phyloP scores from a whole-genome alignment of 1,284 basidiomycete genomes.

The Anthracocystis setariae region DNA sequence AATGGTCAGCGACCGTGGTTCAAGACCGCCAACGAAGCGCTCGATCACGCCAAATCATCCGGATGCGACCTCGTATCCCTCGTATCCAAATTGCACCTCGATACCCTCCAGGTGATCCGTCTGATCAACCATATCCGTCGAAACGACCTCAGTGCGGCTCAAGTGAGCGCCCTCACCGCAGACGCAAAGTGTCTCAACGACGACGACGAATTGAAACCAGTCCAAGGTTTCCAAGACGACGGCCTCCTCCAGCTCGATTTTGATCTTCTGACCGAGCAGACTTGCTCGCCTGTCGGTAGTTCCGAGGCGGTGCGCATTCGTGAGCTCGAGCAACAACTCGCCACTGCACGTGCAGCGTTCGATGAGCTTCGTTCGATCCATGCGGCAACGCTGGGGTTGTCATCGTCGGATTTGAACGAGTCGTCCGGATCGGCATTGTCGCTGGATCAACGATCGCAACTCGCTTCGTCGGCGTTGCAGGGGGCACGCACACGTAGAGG shows the following conservation, averaged over 20 bases:
- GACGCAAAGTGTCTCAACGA: constrained; percentile 43
- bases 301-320: constrained; percentile 9
- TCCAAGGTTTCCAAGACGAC: constrained; percentile 62
- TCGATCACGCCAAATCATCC: constrained; percentile 44
- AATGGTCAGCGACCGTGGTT: constrained; percentile 30
- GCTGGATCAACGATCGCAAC: constrained; percentile 8
- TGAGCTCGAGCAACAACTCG: constrained; percentile 51
- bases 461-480: constrained; percentile 16
- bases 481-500: constrained; percentile 18
- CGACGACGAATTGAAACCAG: constrained; percentile 62
- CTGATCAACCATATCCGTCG: constrained; percentile 63
- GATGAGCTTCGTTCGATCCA: constrained; percentile 54
- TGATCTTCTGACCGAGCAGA: constrained; percentile 20
- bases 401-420: constrained; percentile 20
- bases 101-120: constrained; percentile 62
- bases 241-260: constrained; percentile 63
- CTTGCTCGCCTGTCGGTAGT: background rate
- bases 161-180: constrained; percentile 29
- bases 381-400: constrained; percentile 36
- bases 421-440: constrained; percentile 4
- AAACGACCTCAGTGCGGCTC: constrained; percentile 16
- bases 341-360: constrained; percentile 40
- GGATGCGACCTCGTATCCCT: constrained; percentile 59
- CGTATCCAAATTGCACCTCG: constrained; percentile 44
- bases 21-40: constrained; percentile 43